Evolutionary conservation across 2,329 filamentous ascomycete species (phyloP).

Genomic region (Diaporthe helianthi): DNA sequence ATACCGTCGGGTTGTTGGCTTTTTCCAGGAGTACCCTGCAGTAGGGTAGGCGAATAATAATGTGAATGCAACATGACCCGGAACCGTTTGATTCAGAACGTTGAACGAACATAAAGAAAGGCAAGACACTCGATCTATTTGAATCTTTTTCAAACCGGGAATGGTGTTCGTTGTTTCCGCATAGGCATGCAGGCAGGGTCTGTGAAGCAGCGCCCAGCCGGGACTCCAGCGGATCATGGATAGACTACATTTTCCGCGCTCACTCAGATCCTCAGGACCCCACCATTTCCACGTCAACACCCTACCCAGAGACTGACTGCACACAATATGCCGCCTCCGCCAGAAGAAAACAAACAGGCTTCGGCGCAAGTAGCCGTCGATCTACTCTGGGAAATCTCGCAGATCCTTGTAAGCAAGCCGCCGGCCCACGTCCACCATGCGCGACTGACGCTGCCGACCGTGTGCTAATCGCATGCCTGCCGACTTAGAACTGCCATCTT

Average conservation of each 20-base stretch:
- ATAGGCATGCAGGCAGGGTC: not conserved
- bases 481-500: slow-evolving; percentile 83
- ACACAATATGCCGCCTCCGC: slow-evolving; percentile 47
- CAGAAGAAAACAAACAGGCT: slow-evolving; percentile 68
- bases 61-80: not conserved
- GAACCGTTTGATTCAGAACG: not conserved
- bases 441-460: not conserved
- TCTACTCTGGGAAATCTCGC: slow-evolving; percentile 85
- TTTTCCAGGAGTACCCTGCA: no score
- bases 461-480: not conserved
- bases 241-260: not conserved
- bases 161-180: not conserved
- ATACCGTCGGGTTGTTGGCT: not conserved
- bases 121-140: not conserved
- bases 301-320: not conserved
- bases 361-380: slow-evolving; percentile 84
- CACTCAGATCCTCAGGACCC: slow-evolving; percentile 11
- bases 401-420: slow-evolving; percentile 73
- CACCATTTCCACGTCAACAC: slow-evolving; percentile 3
- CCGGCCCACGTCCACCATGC: not conserved
- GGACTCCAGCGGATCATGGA: not conserved
- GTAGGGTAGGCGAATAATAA: not conserved
- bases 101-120: not conserved
- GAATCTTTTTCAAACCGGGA: not conserved
- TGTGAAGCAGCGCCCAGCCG: not conserved